A percentile compares a stretch with the other conserved stretches of the same genome.
Evolutionary conservation across 441 rosid genomes (phyloP).

Genomic region (Adansonia madagascariensis): DNA sequence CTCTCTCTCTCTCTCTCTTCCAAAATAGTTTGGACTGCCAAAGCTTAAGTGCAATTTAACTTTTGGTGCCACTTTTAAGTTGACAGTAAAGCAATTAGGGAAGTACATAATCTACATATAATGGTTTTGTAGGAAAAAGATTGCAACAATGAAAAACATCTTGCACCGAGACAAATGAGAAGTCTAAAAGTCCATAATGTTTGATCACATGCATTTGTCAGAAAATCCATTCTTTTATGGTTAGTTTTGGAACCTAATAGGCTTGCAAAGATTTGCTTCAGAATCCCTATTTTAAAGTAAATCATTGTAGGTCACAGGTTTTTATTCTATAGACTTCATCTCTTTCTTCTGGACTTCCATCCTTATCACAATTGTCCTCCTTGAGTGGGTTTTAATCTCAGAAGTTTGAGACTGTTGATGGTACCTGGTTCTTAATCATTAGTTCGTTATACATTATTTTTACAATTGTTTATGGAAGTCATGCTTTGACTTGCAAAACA

Average conservation of each 20-base stretch:
- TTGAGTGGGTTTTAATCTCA: not conserved
- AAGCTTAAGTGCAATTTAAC: not conserved
- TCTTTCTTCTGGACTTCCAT: not conserved
- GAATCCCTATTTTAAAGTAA: not conserved
- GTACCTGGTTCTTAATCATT: not conserved
- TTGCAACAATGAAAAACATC: not conserved
- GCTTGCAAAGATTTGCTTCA: not conserved
- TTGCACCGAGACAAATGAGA: not conserved
- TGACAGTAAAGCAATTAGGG: not conserved
- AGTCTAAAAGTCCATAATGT: conserved; percentile 12
- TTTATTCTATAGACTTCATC: not conserved
- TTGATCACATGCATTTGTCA: not conserved
- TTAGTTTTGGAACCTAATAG: not conserved
- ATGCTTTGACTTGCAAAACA: conserved; percentile 11
- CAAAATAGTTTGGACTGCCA: conserved; percentile 11
- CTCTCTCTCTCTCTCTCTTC: not conserved
- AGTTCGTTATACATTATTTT: not conserved
- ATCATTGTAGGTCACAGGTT: not conserved
- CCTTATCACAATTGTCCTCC: conserved; percentile 11
- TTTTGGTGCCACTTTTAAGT: conserved; percentile 2
- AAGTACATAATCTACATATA: not conserved
- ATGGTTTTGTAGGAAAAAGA: not conserved
- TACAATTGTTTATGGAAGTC: not conserved
- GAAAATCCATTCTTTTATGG: conserved; percentile 3
- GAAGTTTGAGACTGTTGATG: not conserved